Conservation (phyloP, 257 asterid genomes). For the Jacaranda mimosifolia region DNA sequence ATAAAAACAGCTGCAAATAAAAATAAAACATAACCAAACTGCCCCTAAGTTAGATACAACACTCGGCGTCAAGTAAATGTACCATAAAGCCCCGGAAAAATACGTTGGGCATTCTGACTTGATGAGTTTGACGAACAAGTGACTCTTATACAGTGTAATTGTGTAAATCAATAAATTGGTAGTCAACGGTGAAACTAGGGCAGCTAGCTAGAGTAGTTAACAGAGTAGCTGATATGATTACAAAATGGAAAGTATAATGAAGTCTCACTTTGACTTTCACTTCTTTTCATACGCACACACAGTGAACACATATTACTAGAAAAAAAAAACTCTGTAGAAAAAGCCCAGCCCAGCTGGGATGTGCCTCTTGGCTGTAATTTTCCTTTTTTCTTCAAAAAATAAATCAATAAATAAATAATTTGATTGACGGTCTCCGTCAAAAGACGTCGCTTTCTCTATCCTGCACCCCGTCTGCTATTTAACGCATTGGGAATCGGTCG, state of each 20-base stretch:
- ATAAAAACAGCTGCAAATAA: too few relatives aligned
- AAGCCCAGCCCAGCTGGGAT: background rate
- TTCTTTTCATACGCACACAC: constrained; percentile 21
- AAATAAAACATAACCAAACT: too few relatives aligned
- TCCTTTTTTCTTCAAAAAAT: background rate
- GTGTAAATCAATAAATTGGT: too few relatives aligned
- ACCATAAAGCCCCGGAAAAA: too few relatives aligned
- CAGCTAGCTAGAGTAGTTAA: constrained; percentile 1
- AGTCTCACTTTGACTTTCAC: constrained; percentile 44
- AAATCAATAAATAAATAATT: background rate
- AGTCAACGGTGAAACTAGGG: constrained; percentile 18
- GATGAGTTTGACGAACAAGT: background rate
- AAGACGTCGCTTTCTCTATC: constrained; percentile 24
- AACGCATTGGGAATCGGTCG: constrained; percentile 38
- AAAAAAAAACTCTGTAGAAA: constrained; percentile 3
- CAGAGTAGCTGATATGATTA: constrained; percentile 34
- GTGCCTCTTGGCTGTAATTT: constrained; percentile 1
- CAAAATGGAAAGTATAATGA: constrained; percentile 36
- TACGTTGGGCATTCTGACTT: too few relatives aligned
- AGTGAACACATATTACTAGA: background rate
- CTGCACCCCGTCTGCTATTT: constrained; percentile 46
- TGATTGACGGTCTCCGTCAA: constrained; percentile 36
- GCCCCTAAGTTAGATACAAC: too few relatives aligned
- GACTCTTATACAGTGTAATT: background rate
- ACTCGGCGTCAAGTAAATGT: too few relatives aligned